phyloP scores from a whole-genome alignment of 139 green algal species.

The Trebouxia sp. region DNA sequence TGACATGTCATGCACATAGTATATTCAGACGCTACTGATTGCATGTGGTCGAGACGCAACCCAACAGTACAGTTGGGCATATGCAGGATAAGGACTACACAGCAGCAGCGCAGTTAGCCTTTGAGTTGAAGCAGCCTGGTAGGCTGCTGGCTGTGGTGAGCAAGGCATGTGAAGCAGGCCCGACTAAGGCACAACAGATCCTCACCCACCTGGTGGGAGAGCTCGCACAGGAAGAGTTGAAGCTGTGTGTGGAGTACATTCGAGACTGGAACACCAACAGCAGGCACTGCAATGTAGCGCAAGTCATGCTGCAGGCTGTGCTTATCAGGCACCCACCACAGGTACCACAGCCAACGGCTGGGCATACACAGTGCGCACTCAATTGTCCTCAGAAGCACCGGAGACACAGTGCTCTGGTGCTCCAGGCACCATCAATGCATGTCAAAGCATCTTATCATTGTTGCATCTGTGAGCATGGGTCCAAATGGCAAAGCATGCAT shows the following conservation, averaged over 20 bases:
- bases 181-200: not conserved
- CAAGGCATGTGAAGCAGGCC: slow-evolving; percentile 22
- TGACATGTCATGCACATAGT: too few species aligned
- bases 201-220: slow-evolving; percentile 25
- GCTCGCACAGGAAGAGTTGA: slow-evolving; percentile 26
- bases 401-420: too few species aligned
- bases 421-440: too few species aligned
- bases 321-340: slow-evolving; percentile 58
- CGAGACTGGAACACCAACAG: slow-evolving; percentile 96
- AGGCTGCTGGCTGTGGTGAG: slow-evolving; percentile 76
- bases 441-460: too few species aligned
- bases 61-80: too few species aligned
- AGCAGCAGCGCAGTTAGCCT: slow-evolving; percentile 77
- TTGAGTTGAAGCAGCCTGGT: slow-evolving; percentile 78
- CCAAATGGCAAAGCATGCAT: too few species aligned
- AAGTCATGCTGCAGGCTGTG: slow-evolving; percentile 78
- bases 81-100: slow-evolving; percentile 67
- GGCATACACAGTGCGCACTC: too few species aligned
- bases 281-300: slow-evolving; percentile 76
- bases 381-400: too few species aligned
- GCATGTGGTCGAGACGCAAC: too few species aligned
- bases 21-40: not conserved
- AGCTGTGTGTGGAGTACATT: slow-evolving; percentile 49
- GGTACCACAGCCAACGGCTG: too few species aligned
- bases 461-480: too few species aligned